phyloP scores from a whole-genome alignment of 257 asterid species.

The Ocimum tenuiflorum region DNA sequence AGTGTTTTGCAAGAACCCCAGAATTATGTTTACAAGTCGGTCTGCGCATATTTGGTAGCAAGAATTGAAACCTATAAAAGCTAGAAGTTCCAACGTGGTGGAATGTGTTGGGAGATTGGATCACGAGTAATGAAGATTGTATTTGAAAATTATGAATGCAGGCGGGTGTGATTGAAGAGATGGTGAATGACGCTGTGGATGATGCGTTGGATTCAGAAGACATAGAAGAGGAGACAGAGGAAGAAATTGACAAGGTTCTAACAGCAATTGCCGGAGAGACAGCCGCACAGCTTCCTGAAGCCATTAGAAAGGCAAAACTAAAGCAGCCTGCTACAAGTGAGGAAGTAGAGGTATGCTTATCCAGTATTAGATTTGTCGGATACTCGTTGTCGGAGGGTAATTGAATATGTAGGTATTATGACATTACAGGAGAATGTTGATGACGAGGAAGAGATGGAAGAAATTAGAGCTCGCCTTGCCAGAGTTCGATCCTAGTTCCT shows the following conservation, averaged over 20 bases:
- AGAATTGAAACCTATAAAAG: no score
- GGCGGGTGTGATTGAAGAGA: conserved; percentile 97
- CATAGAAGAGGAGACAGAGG: conserved; percentile 94
- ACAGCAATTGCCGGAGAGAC: conserved; percentile 95
- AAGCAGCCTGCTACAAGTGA: conserved; percentile 67
- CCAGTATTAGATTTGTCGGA: not conserved
- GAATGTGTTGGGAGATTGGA: no score
- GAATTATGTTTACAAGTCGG: no score
- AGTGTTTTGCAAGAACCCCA: no score
- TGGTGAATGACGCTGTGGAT: conserved; percentile 74
- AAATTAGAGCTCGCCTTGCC: conserved; percentile 85
- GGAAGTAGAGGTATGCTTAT: conserved; percentile 45
- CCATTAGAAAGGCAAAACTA: conserved; percentile 63
- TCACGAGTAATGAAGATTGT: no score
- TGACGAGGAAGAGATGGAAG: conserved; percentile 93
- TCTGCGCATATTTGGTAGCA: no score
- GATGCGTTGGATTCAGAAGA: conserved; percentile 87
- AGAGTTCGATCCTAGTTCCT: conserved; percentile 65
- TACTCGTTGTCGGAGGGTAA: no score
- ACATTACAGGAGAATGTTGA: conserved; percentile 47
- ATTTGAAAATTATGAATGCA: conserved; percentile 3
- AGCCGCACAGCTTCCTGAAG: conserved; percentile 84
- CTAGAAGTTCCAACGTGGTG: no score
- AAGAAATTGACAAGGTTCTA: conserved; percentile 86
- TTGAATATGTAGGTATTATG: not conserved